Evolutionary conservation across 345 rosid species (phyloP), one percentile per base, ranked within the genome.

Genomic region (Camelina neglecta): DNA sequence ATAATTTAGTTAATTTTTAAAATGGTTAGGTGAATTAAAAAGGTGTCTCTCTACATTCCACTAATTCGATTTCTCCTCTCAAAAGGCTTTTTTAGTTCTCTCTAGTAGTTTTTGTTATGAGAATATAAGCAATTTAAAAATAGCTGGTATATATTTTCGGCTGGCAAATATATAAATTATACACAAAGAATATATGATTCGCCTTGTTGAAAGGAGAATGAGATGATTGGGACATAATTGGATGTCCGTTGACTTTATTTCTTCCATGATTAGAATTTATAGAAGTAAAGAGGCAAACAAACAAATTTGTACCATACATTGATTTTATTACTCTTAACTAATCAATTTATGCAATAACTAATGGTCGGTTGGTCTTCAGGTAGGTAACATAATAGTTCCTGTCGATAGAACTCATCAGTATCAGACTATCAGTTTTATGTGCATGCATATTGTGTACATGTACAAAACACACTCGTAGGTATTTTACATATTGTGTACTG

Each of bases 191-290:
- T 54, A 75, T 75, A 68, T 75, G 74, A 75, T 68, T 75, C 69
- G 56, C 79, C 79, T 75, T 75, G 23, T 68, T 75, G 4, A 41
- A 36, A 68, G 79, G 79, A 75, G 69, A 75, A 75, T 75, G 78
- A 49, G 45, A 67, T 67, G 68, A 75, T 76, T 61, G 45, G 11
- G 70, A 62, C 42, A 76, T 76, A 33, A 75, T 75, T 68, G 31
- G 48, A 69, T 69, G 69, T 69, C 59, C 70, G 42, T 76, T 76
- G 80, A 76, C 80, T 45, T 60, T 75, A 4, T 58, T 53, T 42
- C 29, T 21, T 60, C 20, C 45, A 31, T 75, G 64, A 64, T 64
- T 29, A 73, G 1, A 64, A 13, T 66, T 67, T 33, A 21, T 15
- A 44, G 55, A 45, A 21, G 67, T 41, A 49, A 67, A 31, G 18